Evolutionary conservation across 2,329 filamentous ascomycete species (phyloP).

Genomic region (Phialocephala subalpina): DNA sequence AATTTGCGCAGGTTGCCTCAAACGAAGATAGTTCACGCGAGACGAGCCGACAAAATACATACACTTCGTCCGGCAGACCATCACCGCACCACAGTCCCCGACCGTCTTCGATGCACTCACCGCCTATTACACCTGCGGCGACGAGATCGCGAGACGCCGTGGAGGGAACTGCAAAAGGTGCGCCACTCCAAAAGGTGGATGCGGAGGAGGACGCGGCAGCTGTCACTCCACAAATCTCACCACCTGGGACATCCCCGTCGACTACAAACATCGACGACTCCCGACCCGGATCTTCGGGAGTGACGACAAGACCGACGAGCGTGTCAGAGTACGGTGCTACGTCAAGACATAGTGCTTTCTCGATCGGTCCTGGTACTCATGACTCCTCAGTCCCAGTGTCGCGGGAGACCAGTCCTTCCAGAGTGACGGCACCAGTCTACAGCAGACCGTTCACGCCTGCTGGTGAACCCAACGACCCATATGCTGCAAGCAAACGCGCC

Average conservation of each 20-base stretch:
- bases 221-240: conserved; percentile 75
- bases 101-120: conserved; percentile 79
- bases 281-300: conserved; percentile 44
- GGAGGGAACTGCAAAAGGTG: conserved; percentile 44
- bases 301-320: conserved; percentile 36
- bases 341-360: conserved; percentile 39
- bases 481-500: conserved; percentile 81
- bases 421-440: conserved; percentile 67
- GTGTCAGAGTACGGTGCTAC: conserved; percentile 31
- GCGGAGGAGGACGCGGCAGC: conserved; percentile 52
- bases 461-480: conserved; percentile 84
- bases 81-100: conserved; percentile 75
- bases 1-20: conserved; percentile 60
- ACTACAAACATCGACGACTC: conserved; percentile 41
- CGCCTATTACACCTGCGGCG: conserved; percentile 86
- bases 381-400: conserved; percentile 61
- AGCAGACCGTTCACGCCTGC: conserved; percentile 80
- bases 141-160: conserved; percentile 66
- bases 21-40: conserved; percentile 64
- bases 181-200: conserved; percentile 47
- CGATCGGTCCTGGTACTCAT: conserved; percentile 47
- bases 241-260: conserved; percentile 58
- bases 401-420: conserved; percentile 70
- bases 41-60: conserved; percentile 70
- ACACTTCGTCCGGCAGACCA: conserved; percentile 67